Percentiles rank a stretch among this genome's conserved stretches.
phyloP scores from a whole-genome alignment of 441 rosid species.

The Cnidoscolus chayamansa region DNA sequence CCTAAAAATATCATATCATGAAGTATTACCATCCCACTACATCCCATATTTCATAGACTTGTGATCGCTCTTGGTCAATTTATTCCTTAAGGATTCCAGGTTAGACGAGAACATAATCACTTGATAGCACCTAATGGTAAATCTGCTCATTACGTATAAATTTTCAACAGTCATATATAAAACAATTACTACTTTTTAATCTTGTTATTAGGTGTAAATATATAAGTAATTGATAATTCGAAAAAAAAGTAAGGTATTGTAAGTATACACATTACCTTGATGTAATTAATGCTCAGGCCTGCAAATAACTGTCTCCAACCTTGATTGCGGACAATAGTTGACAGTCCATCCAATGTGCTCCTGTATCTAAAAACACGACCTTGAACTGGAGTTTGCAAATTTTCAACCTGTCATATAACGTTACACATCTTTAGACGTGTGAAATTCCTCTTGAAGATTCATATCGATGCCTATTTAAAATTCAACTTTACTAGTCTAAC shows the following conservation, averaged over 20 bases:
- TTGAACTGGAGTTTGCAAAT: conserved; percentile 47
- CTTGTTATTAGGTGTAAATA: background rate
- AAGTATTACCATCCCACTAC: background rate
- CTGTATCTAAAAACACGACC: conserved; percentile 49
- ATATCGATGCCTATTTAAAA: background rate
- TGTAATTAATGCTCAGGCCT: conserved; percentile 90
- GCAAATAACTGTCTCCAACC: conserved; percentile 96
- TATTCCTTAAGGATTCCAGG: background rate
- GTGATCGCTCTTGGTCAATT: background rate
- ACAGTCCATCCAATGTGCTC: conserved; percentile 71
- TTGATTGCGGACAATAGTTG: conserved; percentile 59
- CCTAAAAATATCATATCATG: background rate
- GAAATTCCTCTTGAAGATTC: background rate
- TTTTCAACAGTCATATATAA: background rate
- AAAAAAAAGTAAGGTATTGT: background rate
- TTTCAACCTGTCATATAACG: conserved; percentile 59
- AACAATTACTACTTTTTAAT: background rate
- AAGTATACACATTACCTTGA: conserved; percentile 51
- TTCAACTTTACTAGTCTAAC: background rate
- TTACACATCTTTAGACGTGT: background rate
- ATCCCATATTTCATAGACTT: background rate
- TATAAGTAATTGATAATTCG: background rate
- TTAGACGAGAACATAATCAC: background rate
- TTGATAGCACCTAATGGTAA: background rate
- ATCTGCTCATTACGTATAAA: background rate